These are phyloP conservation scores for Phytophthora sp. DNA, from an alignment of 352 stramenopile species.

Conservation along the genomic window DNA sequence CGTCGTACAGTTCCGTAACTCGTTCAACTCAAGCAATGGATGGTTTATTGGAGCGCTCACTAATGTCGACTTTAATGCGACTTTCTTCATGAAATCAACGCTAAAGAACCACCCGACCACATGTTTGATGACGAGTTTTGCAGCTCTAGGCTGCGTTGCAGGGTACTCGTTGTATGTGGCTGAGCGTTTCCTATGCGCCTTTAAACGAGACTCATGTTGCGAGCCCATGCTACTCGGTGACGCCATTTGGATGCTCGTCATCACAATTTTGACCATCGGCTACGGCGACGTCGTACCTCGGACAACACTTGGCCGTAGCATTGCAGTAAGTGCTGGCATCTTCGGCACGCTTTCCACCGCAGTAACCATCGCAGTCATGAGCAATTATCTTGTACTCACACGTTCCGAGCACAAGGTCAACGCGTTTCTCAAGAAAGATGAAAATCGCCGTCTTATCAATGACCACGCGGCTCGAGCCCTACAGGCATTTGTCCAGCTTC, in stretches of 20 bases:
- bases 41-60: slow-evolving; percentile 84
- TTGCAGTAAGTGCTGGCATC: slow-evolving; percentile 57
- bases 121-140: slow-evolving; percentile 53
- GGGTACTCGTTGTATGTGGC: slow-evolving; percentile 74
- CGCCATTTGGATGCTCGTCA: slow-evolving; percentile 67
- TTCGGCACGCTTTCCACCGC: slow-evolving; percentile 65
- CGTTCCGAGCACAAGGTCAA: slow-evolving; percentile 85
- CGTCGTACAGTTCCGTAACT: slow-evolving; percentile 65
- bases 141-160: slow-evolving; percentile 45
- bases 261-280: slow-evolving; percentile 78
- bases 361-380: slow-evolving; percentile 82
- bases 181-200: slow-evolving; percentile 77
- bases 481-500: slow-evolving; percentile 68
- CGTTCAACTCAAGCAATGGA: slow-evolving; percentile 83
- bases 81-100: slow-evolving; percentile 81
- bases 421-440: slow-evolving; percentile 77
- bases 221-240: slow-evolving; percentile 57
- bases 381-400: slow-evolving; percentile 73
- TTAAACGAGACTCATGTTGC: slow-evolving; percentile 59
- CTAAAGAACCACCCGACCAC: slow-evolving; percentile 70
- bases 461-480: slow-evolving; percentile 66
- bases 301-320: slow-evolving; percentile 52
- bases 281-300: slow-evolving; percentile 72
- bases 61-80: slow-evolving; percentile 74
- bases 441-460: slow-evolving; percentile 64